Base-by-base conservation (phyloP, 1,139 yeast genomes). In the Lodderomyces jiufengensis region DNA sequence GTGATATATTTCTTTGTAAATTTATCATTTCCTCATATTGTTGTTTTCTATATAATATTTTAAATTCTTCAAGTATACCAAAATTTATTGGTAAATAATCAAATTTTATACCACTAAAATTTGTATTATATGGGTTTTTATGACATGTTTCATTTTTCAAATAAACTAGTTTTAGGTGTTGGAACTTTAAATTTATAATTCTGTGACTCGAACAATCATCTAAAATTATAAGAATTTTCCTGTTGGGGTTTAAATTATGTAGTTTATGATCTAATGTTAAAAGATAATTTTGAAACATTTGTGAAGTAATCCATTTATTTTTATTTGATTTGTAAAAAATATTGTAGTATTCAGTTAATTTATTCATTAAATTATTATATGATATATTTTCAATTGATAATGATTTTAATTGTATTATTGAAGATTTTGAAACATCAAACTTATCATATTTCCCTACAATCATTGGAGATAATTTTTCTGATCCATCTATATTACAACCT, bases 191-290 rank as follows among this genome's bases (percentile, higher is more conserved):
- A 46, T 79, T 79, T 30, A 78, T 66, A 5, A 78, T 73, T 36
- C 85, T 57, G 50, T 80, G 86, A 1, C 83, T 73, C 4, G 82
- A 75, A 9, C 81, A 73, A 51, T 80, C 84, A 53, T 79, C 84
- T 9, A 80, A 50, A 2, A 79, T 55, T 5, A 80, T 68, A 39
- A 78, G 58, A 31, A 80, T 75, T 41, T 76, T 75, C 38, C 84
- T 57, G 10, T 50, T 42, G 1, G 69, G 67, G 3, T 55, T 46
- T 26, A 63, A 60, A 36, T 69, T 57, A 9, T 61, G 50, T 8
- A 70, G 48, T 45, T 81, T 70, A 48, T 78, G 82, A 45, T 80
- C 85, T 50, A 80, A 58, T 6, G 78, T 66, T 3, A 76, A 61
- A 18, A 80, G 53, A 69, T 82, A 80, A 47, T 78, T 78, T 45